phyloP scores from a whole-genome alignment of 202 grass and related monocot genomes.

The Saccharum hybrid region DNA sequence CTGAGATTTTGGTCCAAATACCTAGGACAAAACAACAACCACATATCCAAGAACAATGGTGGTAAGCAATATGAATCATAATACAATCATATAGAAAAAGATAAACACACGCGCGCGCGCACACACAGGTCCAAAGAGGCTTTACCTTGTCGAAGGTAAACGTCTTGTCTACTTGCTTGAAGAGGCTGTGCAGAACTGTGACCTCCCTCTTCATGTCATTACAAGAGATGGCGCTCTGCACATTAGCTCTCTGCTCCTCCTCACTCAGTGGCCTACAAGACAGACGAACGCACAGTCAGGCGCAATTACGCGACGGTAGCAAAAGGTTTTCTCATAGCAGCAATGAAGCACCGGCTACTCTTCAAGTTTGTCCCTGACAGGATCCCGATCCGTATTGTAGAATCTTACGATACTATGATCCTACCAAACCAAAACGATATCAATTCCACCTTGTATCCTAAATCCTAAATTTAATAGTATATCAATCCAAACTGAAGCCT shows the following conservation, averaged over 20 bases:
- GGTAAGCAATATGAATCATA: slow-evolving; percentile 9
- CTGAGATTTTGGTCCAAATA: slow-evolving; percentile 82
- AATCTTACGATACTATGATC: not conserved
- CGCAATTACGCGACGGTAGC: not conserved
- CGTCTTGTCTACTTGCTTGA: slow-evolving; percentile 76
- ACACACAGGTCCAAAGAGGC: not conserved
- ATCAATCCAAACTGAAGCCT: not conserved
- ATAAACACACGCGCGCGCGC: not conserved
- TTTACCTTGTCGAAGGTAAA: slow-evolving; percentile 90
- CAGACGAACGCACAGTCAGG: slow-evolving; percentile 15
- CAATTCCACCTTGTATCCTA: not conserved
- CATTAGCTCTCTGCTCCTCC: slow-evolving; percentile 67
- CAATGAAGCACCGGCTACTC: slow-evolving; percentile 2
- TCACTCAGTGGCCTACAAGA: slow-evolving; percentile 63
- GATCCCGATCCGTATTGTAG: not conserved
- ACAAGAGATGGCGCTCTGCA: slow-evolving; percentile 65
- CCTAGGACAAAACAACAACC: slow-evolving; percentile 51
- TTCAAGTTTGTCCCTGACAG: not conserved
- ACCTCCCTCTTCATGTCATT: slow-evolving; percentile 73
- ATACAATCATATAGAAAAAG: slow-evolving; percentile 20
- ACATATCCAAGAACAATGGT: slow-evolving; percentile 3
- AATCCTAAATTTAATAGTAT: not conserved
- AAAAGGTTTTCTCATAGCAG: not conserved
- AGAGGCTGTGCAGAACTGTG: slow-evolving; percentile 55
- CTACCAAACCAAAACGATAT: not conserved